Base-by-base conservation (phyloP, 768 basidiomycete species). In the Kwoniella sp. region DNA sequence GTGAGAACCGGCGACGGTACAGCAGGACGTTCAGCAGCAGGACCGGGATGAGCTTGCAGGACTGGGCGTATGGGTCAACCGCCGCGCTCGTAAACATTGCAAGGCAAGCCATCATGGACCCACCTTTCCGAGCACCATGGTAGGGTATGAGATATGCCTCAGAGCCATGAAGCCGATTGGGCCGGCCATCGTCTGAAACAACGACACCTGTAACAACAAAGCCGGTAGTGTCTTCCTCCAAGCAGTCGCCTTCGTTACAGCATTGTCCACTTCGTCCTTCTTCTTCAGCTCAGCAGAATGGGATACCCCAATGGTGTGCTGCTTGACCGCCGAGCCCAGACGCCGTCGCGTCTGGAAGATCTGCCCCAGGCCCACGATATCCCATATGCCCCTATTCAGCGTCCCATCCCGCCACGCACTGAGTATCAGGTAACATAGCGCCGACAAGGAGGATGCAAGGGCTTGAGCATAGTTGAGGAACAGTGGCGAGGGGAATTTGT, bases 1-100 rank as follows among this genome's bases (percentile, higher is more conserved):
- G 80, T 0, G 90, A 87, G 73, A 96, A 98, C 58, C 81, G 81
- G 42, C 93, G 85, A 48, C 92, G 89, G 76, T 98, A 98, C 53
- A 96, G 80, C 32, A 98, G 66, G 63, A 98, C 84, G 76, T 98
- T 96, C 86, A 98, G 91, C 74, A 98, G 81, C 83, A 76, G 51
- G n/a, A 76, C 95, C 0, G 95, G 95, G 37, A 99, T 89, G 70
- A 99, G 88, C 73, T 98, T 98, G 80, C 95, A 98, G 0, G 92
- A 96, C 75, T 74, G 52, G 10, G 2, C 0, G 23, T 29, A 41
- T 34, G 47, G 49, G 31, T 42, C 19, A 52, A 41, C 45, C 6
- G 23, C 27, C 27, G 8, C 3, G 37, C 11, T 51, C 1, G 32
- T 19, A 8, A 25, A 12, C 25, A 31, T 23, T 32, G 27, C 6